Base-by-base conservation (phyloP, 2,329 filamentous ascomycete species). In the Cercospora janseana region DNA sequence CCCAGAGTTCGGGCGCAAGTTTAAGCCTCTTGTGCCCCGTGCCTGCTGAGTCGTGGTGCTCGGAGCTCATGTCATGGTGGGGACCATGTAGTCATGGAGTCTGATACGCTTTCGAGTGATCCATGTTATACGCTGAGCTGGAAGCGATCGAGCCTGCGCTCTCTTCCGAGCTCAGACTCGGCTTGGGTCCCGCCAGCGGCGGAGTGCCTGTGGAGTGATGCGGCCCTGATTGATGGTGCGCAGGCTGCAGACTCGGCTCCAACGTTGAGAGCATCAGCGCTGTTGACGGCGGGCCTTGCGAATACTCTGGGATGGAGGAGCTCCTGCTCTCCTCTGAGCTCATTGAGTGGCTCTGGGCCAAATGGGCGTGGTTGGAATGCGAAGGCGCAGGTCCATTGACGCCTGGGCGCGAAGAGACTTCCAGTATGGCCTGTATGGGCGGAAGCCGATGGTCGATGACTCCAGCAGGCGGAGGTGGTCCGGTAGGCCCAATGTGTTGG, bases 291-390 rank as follows among this genome's bases (percentile, higher is more conserved):
- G 35, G 24, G 3, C 32, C 51, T 20, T 26, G 38, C 21, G 34
- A 13, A 10, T 35, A 31, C 21, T 55, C 50, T 20, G 53, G 46
- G 7, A 55, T 50, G 6, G 50, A 51, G 9, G 55, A 57, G 27
- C 44, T 35, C 20, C 49, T 50, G 44, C 57, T 60, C 8, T 60
- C 57, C 26, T 60, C 57, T 6, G 57, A 60, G 44, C 55, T 55
- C 28, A 60, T 13, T 6, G 57, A 58, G 23, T 58, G 52, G 38
- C 51, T 55, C 8, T 60, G 57, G 3, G 13, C 42, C 18, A 60
- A 49, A 24, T 46, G 37, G 9, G 43, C 26, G 9, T 56, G 55
- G 8, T 53, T 46, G 28, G 34, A 27, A 24, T 46, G 44, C 3
- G 44, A 15, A 20, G 37, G 32, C 18, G 29, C 32, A 10, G 31